Conservation (phyloP, 345 rosid genomes). For the Eucalyptus marginata region DNA sequence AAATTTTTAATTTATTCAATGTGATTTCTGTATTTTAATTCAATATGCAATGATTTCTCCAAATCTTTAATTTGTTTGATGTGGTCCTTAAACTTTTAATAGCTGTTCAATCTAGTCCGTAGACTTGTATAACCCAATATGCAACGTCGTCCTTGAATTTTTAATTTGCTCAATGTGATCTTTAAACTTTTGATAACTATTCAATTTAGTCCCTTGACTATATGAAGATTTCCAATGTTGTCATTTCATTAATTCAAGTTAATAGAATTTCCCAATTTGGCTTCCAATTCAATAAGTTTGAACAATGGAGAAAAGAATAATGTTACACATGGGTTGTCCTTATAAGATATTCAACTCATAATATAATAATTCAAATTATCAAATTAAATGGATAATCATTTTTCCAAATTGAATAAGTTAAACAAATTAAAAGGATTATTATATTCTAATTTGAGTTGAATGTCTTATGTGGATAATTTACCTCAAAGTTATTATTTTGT, state of each 20-base stretch:
- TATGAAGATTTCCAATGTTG: not conserved
- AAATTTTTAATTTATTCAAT: no score
- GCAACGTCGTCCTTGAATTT: accelerated
- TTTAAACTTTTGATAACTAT: not conserved
- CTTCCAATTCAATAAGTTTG: not conserved
- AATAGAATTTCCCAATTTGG: not conserved
- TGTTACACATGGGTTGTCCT: not conserved
- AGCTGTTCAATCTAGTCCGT: no score
- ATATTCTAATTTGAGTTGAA: not conserved
- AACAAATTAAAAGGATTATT: not conserved
- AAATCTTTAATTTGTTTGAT: no score
- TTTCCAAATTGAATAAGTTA: not conserved
- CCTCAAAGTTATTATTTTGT: not conserved
- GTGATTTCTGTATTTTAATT: accelerated
- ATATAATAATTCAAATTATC: not conserved
- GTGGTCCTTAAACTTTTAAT: no score
- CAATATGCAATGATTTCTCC: no score
- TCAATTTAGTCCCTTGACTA: not conserved
- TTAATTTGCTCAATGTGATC: not conserved
- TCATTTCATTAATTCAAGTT: not conserved
- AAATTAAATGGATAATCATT: not conserved
- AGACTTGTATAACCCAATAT: not conserved
- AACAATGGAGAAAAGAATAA: not conserved
- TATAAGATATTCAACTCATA: not conserved
- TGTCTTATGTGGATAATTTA: not conserved